Evolutionary conservation across 1,284 basidiomycete species (phyloP).

Genomic region (Cryptococcus hybrid): DNA sequence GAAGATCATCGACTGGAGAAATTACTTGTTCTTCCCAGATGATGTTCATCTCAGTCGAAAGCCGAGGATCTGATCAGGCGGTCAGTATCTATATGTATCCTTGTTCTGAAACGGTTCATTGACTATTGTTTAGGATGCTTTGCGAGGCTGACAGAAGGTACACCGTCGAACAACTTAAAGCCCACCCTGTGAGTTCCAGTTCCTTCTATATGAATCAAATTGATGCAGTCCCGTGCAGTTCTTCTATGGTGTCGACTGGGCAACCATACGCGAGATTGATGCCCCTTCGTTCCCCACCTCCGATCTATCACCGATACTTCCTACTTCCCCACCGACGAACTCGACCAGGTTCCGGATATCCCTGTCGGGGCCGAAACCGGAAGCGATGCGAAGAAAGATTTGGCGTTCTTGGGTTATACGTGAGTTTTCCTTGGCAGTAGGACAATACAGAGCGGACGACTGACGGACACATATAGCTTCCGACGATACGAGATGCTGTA

Average conservation of each 20-base stretch:
- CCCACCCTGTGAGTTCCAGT: slow-evolving; percentile 59
- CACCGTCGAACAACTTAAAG: slow-evolving; percentile 83
- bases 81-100: slow-evolving; percentile 44
- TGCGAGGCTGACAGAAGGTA: slow-evolving; percentile 77
- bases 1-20: slow-evolving; percentile 95
- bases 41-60: slow-evolving; percentile 89
- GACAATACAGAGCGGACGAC: too few relatives aligned
- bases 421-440: too few relatives aligned
- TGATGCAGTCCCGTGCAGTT: slow-evolving; percentile 53
- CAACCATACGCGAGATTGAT: slow-evolving; percentile 83
- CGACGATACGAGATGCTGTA: slow-evolving; percentile 48
- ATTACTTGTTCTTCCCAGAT: slow-evolving; percentile 89
- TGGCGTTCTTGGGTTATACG: slow-evolving; percentile 84
- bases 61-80: slow-evolving; percentile 86
- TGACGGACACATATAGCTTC: slow-evolving; percentile 17
- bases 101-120: neutral
- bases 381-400: slow-evolving; percentile 73
- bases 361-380: slow-evolving; percentile 60
- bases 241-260: slow-evolving; percentile 97
- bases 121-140: slow-evolving; percentile 59
- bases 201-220: neutral
- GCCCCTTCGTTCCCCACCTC: slow-evolving; percentile 91
- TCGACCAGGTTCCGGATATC: slow-evolving; percentile 72
- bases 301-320: slow-evolving; percentile 91
- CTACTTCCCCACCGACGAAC: slow-evolving; percentile 96